A percentile compares a stretch with the other conserved stretches of the same genome.
These are phyloP conservation scores for Marasmius oreades DNA, from an alignment of 1,284 basidiomycete genomes.

Conservation along the genomic window DNA sequence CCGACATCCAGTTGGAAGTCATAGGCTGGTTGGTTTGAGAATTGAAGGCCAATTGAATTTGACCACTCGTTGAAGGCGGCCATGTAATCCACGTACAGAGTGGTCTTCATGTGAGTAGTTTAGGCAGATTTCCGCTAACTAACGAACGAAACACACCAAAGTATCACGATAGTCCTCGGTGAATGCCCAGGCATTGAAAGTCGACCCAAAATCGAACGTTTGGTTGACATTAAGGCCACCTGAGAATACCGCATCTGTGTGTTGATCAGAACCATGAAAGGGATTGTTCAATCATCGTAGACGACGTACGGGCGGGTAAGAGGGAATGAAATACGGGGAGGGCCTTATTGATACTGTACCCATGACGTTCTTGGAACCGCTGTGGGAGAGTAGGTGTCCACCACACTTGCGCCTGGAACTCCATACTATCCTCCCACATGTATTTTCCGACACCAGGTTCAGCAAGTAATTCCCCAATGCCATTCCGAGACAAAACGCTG, in stretches of 20 bases:
- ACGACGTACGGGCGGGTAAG: neutral
- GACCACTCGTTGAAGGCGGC: constrained; percentile 14
- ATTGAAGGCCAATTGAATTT: constrained; percentile 14
- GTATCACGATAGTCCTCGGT: constrained; percentile 18
- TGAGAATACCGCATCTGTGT: neutral
- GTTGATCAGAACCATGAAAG: neutral
- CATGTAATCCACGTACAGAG: constrained; percentile 19
- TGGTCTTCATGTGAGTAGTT: constrained; percentile 8
- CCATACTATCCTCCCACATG: constrained; percentile 20
- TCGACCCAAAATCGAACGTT: constrained; percentile 17
- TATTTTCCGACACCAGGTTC: constrained; percentile 18
- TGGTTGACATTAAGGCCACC: constrained; percentile 6
- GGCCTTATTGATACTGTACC: constrained; percentile 15
- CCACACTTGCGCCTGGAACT: constrained; percentile 17
- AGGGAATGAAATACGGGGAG: constrained; percentile 8
- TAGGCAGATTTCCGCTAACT: neutral
- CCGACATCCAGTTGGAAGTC: constrained; percentile 17
- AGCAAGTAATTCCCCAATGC: constrained; percentile 12
- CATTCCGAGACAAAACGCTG: constrained; percentile 13
- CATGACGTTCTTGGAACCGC: constrained; percentile 17
- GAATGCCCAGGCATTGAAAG: constrained; percentile 10
- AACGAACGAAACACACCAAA: constrained; percentile 7
- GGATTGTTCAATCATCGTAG: neutral
- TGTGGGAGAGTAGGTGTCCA: constrained; percentile 16
- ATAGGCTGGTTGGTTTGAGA: constrained; percentile 19